Evolutionary conservation across 179 eudicot genomes (phyloP).

Genomic region (Patellifolia procumbens): DNA sequence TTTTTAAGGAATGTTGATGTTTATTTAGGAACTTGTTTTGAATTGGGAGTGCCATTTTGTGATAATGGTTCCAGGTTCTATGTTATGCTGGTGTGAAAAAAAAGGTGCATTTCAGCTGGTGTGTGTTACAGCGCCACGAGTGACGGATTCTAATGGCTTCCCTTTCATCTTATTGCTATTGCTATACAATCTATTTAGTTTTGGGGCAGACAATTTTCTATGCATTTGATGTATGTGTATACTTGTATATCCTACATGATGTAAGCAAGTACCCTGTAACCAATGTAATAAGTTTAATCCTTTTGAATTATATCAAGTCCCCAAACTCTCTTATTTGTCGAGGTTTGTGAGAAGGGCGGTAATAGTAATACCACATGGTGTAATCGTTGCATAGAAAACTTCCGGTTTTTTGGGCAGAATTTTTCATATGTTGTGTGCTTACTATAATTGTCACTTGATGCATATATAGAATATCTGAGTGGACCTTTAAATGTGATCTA

Average conservation of each 20-base stretch:
- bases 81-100: not conserved
- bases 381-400: too few species aligned
- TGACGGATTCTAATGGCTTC: not conserved
- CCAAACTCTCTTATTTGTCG: too few species aligned
- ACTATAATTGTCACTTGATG: not conserved
- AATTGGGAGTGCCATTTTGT: not conserved
- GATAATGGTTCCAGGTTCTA: not conserved
- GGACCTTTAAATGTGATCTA: not conserved
- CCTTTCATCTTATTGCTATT: not conserved
- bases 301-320: too few species aligned
- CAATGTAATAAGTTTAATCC: too few species aligned
- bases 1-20: not conserved
- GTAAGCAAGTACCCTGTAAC: too few species aligned
- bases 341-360: too few species aligned
- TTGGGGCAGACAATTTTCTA: too few species aligned
- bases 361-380: too few species aligned
- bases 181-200: not conserved
- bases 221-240: too few species aligned
- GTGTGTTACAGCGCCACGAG: not conserved
- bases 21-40: conserved; percentile 2
- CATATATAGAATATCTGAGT: not conserved
- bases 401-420: not conserved
- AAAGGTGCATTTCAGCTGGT: not conserved
- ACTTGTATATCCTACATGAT: too few species aligned
- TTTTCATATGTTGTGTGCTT: not conserved